These are phyloP conservation scores for Oryza nivara DNA, from an alignment of 176 grass and related monocot genomes.

Conservation along the genomic window DNA sequence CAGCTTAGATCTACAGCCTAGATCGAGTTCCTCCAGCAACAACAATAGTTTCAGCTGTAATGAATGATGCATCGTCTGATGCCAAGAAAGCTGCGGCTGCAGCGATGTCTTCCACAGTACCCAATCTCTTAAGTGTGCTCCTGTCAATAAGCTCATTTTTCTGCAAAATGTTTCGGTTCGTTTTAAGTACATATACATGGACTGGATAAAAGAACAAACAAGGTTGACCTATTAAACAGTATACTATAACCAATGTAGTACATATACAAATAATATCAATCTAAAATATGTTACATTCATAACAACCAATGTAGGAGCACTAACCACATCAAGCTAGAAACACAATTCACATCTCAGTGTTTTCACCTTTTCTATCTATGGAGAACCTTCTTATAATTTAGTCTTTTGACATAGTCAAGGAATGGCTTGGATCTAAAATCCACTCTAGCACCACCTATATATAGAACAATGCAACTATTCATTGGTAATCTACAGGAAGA, in stretches of 20 bases:
- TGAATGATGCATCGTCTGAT: conserved; percentile 82
- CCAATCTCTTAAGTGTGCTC: conserved; percentile 75
- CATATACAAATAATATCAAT: conserved; percentile 10
- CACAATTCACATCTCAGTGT: background rate
- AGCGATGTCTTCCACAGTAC: conserved; percentile 83
- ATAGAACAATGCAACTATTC: background rate
- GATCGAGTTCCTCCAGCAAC: conserved; percentile 82
- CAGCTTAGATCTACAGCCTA: conserved; percentile 51
- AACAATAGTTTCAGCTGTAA: conserved; percentile 90
- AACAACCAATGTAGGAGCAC: background rate
- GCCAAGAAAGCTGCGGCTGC: conserved; percentile 73
- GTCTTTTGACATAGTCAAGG: background rate
- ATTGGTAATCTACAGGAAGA: background rate
- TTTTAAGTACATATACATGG: conserved; percentile 25
- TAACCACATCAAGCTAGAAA: background rate
- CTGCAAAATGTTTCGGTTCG: conserved; percentile 48
- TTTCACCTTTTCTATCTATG: background rate
- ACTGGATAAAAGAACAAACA: conserved; percentile 22
- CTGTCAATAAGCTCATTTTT: conserved; percentile 61
- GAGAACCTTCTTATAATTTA: background rate
- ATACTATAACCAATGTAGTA: background rate
- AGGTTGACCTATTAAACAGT: background rate
- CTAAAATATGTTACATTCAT: background rate
- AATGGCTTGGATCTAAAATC: background rate
- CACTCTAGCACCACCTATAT: background rate